These are phyloP conservation scores for Cryptococcus sp. DNA, from an alignment of 1,284 basidiomycete species.

Conservation along the genomic window DNA sequence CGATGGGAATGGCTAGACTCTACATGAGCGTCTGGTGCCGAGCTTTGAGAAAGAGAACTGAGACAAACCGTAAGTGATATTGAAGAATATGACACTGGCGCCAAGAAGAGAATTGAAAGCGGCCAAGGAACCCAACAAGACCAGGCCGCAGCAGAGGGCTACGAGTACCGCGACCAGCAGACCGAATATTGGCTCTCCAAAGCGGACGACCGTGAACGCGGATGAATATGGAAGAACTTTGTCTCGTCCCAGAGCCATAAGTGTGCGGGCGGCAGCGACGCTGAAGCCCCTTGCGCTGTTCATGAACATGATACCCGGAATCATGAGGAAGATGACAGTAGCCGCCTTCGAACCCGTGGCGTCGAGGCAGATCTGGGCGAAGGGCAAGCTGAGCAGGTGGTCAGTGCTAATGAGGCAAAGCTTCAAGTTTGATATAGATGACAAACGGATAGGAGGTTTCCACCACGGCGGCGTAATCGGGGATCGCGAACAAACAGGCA, in stretches of 20 bases:
- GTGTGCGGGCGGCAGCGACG: constrained; percentile 18
- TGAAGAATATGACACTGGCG: constrained; percentile 26
- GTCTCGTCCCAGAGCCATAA: constrained; percentile 27
- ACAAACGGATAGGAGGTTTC: constrained; percentile 63
- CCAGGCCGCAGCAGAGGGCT: constrained; percentile 18
- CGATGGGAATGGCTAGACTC: background rate
- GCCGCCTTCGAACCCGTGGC: constrained; percentile 26
- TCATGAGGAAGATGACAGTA: constrained; percentile 27
- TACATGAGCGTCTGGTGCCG: background rate
- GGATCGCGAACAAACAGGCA: constrained; percentile 67
- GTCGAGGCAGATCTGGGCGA: constrained; percentile 54
- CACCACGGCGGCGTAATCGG: constrained; percentile 60
- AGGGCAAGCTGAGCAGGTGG: constrained; percentile 60
- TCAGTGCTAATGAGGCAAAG: background rate
- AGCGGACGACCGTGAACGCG: constrained; percentile 7
- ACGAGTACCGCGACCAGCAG: constrained; percentile 21
- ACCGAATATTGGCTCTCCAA: constrained; percentile 31
- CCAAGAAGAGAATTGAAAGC: constrained; percentile 34
- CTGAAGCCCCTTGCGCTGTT: constrained; percentile 19
- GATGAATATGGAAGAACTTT: constrained; percentile 21
- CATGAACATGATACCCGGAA: constrained; percentile 25
- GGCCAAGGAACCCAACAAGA: constrained; percentile 28
- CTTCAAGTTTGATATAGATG: too few relatives aligned
- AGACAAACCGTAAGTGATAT: constrained; percentile 25
- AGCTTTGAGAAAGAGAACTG: too few relatives aligned